phyloP scores from a whole-genome alignment of 2,329 filamentous ascomycete genomes.

The Aspergillus novofumigatus region DNA sequence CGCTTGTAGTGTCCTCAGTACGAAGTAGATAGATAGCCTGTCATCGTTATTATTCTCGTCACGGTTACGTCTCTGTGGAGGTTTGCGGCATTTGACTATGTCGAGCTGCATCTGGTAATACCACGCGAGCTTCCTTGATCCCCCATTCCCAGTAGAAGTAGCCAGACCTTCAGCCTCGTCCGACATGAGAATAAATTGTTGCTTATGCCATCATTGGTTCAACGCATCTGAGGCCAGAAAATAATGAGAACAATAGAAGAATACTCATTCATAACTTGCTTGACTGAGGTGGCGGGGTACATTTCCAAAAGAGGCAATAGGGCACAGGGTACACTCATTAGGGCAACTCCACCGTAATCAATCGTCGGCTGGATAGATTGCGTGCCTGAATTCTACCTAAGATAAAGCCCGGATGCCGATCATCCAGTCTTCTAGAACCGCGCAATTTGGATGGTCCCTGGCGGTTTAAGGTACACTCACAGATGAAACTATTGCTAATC shows the following conservation, averaged over 20 bases:
- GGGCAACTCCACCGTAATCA: neutral
- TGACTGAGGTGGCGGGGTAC: neutral
- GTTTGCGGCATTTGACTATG: too few relatives aligned
- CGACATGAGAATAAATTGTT: too few relatives aligned
- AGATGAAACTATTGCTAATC: neutral
- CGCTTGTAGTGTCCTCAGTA: neutral
- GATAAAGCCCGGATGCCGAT: neutral
- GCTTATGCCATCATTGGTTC: neutral
- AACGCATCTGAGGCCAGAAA: neutral
- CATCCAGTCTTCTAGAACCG: neutral
- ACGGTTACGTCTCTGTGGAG: too few relatives aligned
- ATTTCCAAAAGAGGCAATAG: neutral
- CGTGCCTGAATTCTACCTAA: neutral
- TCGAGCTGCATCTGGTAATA: neutral
- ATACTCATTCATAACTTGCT: neutral
- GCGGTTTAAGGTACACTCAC: neutral
- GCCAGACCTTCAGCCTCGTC: neutral
- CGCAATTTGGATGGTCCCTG: neutral
- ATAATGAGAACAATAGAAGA: too few relatives aligned
- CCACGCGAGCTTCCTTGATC: neutral
- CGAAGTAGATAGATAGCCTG: neutral
- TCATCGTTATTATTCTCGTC: too few relatives aligned
- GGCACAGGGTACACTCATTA: neutral
- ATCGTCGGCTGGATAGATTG: neutral
- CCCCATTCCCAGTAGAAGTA: neutral